Percentiles rank a stretch among this genome's conserved stretches.
Evolutionary conservation across 495 filamentous ascomycete genomes (phyloP).

Genomic region (Sabuloglossum arenarium): DNA sequence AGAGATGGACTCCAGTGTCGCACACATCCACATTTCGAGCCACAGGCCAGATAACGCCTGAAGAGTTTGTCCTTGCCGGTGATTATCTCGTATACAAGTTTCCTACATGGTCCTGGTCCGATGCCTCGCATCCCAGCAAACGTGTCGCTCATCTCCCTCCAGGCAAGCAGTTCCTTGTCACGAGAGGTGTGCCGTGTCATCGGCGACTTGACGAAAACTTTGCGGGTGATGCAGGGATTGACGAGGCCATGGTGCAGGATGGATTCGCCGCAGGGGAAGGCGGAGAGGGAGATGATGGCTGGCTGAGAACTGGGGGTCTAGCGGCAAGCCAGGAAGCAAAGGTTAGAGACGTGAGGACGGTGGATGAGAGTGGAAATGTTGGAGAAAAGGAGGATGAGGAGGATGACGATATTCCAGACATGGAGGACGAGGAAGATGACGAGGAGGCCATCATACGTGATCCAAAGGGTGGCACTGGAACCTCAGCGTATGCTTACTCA

Average conservation of each 20-base stretch:
- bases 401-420: conserved; percentile 83
- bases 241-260: conserved; percentile 67
- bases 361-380: conserved; percentile 61
- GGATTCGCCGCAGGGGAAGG: conserved; percentile 34
- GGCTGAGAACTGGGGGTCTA: conserved; percentile 68
- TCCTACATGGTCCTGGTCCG: conserved; percentile 94
- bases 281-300: conserved; percentile 55
- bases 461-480: conserved; percentile 28
- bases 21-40: conserved; percentile 83
- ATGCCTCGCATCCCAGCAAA: conserved; percentile 55
- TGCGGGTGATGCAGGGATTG: conserved; percentile 62
- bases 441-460: conserved; percentile 94
- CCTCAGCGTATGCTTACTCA: conserved; percentile 39
- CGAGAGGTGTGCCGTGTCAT: conserved; percentile 81
- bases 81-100: conserved; percentile 99
- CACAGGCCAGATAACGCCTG: conserved; percentile 89
- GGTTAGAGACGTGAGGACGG: conserved; percentile 59
- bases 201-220: conserved; percentile 84
- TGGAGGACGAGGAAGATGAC: conserved; percentile 95
- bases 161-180: conserved; percentile 90
- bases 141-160: conserved; percentile 65
- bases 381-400: conserved; percentile 52
- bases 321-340: conserved; percentile 51
- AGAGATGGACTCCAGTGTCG: conserved; percentile 70
- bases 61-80: conserved; percentile 88